A percentile compares a stretch with the other conserved stretches of the same genome.
phyloP scores from a whole-genome alignment of 2,329 filamentous ascomycete genomes.

The Curvularia lunata region DNA sequence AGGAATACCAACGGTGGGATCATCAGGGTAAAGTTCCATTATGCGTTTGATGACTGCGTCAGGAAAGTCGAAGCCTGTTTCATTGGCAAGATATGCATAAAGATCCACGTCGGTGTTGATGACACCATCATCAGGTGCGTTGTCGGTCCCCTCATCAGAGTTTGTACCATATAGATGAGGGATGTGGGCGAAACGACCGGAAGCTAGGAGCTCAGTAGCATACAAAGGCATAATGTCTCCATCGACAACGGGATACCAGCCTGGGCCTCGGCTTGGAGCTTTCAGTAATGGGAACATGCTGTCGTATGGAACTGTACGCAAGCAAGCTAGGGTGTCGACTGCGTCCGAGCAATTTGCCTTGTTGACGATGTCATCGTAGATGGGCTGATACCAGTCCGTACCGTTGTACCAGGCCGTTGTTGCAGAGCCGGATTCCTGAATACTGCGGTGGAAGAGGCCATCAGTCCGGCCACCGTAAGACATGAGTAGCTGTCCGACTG shows the following conservation, averaged over 20 bases:
- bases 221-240: constrained; percentile 63
- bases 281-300: constrained; percentile 63
- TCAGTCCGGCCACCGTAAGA: constrained; percentile 45
- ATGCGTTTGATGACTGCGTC: constrained; percentile 39
- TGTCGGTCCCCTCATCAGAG: constrained; percentile 69
- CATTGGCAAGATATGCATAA: constrained; percentile 42
- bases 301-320: constrained; percentile 67
- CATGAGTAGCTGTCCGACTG: constrained; percentile 46
- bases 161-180: constrained; percentile 70
- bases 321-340: constrained; percentile 50
- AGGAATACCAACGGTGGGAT: constrained; percentile 41
- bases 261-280: constrained; percentile 44
- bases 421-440: constrained; percentile 48
- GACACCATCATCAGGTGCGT: constrained; percentile 58
- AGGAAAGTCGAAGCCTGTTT: constrained; percentile 43
- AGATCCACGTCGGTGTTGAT: constrained; percentile 65
- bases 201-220: constrained; percentile 60
- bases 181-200: constrained; percentile 67
- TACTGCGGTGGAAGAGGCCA: constrained; percentile 46
- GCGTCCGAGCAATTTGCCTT: constrained; percentile 65
- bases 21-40: constrained; percentile 46
- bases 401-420: constrained; percentile 50
- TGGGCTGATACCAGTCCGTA: constrained; percentile 58
- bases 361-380: constrained; percentile 44
- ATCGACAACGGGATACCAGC: constrained; percentile 59